A percentile compares a stretch with the other conserved stretches of the same genome.
Conservation (phyloP, 495 filamentous ascomycete species). For the Annulohypoxylon bovei region DNA sequence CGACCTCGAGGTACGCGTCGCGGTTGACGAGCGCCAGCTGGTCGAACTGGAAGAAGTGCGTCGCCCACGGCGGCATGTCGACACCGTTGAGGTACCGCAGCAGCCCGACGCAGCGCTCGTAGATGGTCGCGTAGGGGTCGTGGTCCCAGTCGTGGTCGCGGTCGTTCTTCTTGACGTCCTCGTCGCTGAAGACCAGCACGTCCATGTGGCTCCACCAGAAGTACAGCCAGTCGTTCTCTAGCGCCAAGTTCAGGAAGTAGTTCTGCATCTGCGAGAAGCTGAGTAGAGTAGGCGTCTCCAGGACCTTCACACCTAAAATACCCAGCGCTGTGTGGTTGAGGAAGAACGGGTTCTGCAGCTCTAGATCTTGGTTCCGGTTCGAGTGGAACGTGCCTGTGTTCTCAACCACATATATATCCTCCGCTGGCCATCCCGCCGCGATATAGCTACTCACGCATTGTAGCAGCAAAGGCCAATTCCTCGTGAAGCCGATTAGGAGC, state of each 20-base stretch:
- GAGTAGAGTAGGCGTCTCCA: constrained; percentile 66
- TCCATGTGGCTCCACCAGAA: constrained; percentile 73
- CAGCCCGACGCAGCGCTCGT: constrained; percentile 51
- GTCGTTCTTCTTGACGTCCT: constrained; percentile 54
- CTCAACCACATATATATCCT: constrained; percentile 69
- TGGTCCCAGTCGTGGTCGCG: constrained; percentile 51
- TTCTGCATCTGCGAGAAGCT: constrained; percentile 72
- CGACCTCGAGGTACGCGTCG: constrained; percentile 60
- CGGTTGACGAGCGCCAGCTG: constrained; percentile 66
- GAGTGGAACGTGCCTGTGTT: constrained; percentile 69
- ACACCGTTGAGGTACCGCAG: constrained; percentile 45
- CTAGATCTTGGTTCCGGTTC: constrained; percentile 58
- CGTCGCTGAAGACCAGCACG: constrained; percentile 60
- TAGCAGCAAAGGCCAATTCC: constrained; percentile 66
- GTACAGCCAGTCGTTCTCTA: constrained; percentile 60
- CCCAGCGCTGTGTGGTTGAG: constrained; percentile 64
- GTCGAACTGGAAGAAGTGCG: constrained; percentile 67
- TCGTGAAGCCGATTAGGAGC: constrained; percentile 68
- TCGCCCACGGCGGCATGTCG: constrained; percentile 53
- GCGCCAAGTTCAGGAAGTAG: constrained; percentile 60
- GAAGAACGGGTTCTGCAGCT: constrained; percentile 70
- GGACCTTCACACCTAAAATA: constrained; percentile 64
- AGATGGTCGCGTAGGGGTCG: constrained; percentile 57
- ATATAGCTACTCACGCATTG: constrained; percentile 68
- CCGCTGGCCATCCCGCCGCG: constrained; percentile 67